phyloP scores from a whole-genome alignment of 2,329 filamentous ascomycete species.

The Aureobasidium mangrovei region DNA sequence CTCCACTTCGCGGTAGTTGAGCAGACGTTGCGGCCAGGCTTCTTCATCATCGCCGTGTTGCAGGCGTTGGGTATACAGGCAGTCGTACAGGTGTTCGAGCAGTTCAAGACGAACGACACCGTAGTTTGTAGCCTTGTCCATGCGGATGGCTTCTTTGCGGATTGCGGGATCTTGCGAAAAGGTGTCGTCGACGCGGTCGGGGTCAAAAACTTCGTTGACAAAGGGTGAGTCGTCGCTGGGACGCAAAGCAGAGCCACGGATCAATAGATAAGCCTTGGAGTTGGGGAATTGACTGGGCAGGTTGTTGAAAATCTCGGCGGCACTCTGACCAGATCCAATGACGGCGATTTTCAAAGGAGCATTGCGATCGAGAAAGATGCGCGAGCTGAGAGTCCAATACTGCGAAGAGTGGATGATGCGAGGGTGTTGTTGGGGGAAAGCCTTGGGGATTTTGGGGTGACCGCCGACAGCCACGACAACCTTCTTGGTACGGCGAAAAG shows the following conservation, averaged over 20 bases:
- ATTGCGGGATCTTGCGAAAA: slow-evolving; percentile 57
- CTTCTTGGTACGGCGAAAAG: slow-evolving; percentile 51
- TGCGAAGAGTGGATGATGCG: slow-evolving; percentile 81
- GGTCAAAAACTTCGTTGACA: slow-evolving; percentile 95
- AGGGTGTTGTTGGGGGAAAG: slow-evolving; percentile 60
- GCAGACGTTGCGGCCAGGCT: slow-evolving; percentile 74
- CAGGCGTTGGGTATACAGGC: slow-evolving; percentile 77
- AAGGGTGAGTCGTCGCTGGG: slow-evolving; percentile 96
- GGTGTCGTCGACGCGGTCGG: slow-evolving; percentile 68
- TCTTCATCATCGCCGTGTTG: slow-evolving; percentile 57
- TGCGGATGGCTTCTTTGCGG: slow-evolving; percentile 53
- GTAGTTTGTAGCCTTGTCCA: slow-evolving; percentile 84
- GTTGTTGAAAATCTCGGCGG: slow-evolving; percentile 91
- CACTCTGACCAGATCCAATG: slow-evolving; percentile 82
- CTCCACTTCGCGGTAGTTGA: slow-evolving; percentile 58
- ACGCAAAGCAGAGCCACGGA: slow-evolving; percentile 72
- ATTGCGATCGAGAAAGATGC: slow-evolving; percentile 49
- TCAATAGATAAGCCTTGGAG: slow-evolving; percentile 65
- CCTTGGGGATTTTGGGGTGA: slow-evolving; percentile 59
- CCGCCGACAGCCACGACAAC: slow-evolving; percentile 64
- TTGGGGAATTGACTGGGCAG: slow-evolving; percentile 76
- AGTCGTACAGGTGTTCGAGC: slow-evolving; percentile 80
- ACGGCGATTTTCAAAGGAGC: slow-evolving; percentile 68
- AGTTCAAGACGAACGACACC: slow-evolving; percentile 86
- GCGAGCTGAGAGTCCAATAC: slow-evolving; percentile 58